phyloP scores from a whole-genome alignment of 1,139 yeast genomes.

The Blastobotrys persicus region DNA sequence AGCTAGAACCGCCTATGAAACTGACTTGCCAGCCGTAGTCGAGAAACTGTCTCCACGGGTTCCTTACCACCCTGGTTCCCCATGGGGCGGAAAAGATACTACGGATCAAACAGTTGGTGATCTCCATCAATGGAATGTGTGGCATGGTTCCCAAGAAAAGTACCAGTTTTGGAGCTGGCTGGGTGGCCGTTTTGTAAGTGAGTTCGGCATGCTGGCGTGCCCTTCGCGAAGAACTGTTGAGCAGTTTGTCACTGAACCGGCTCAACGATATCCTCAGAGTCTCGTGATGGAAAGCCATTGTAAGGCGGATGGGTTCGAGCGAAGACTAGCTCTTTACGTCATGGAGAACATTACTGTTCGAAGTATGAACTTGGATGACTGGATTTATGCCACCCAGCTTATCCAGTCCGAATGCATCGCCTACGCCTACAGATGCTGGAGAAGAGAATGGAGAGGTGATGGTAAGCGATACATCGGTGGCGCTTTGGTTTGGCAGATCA shows the following conservation, averaged over 20 bases:
- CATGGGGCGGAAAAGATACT: slow-evolving; percentile 41
- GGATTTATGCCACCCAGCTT: slow-evolving; percentile 51
- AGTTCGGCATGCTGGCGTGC: slow-evolving; percentile 48
- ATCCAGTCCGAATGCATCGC: slow-evolving; percentile 52
- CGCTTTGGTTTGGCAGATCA: slow-evolving; percentile 50
- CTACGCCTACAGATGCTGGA: slow-evolving; percentile 48
- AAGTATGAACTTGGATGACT: slow-evolving; percentile 39
- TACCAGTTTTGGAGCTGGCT: slow-evolving; percentile 46
- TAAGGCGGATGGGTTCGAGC: slow-evolving; percentile 47
- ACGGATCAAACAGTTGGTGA: slow-evolving; percentile 44
- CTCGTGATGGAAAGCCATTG: slow-evolving; percentile 40
- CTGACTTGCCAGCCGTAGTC: slow-evolving; percentile 37
- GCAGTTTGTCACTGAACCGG: slow-evolving; percentile 36
- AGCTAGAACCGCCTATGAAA: slow-evolving; percentile 38
- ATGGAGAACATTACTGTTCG: slow-evolving; percentile 43
- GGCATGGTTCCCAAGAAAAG: slow-evolving; percentile 48
- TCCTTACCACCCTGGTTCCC: slow-evolving; percentile 45
- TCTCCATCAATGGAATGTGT: slow-evolving; percentile 50
- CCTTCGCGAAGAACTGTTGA: slow-evolving; percentile 37
- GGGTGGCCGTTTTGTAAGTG: slow-evolving; percentile 46
- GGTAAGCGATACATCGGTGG: slow-evolving; percentile 42
- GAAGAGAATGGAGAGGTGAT: slow-evolving; percentile 45
- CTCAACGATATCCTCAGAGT: slow-evolving; percentile 43
- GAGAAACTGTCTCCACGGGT: slow-evolving; percentile 28
- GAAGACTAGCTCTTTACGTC: slow-evolving; percentile 46